Evolutionary conservation across 2,329 filamentous ascomycete genomes (phyloP), one percentile per base, ranked within the genome.

Genomic region (Herpotrichia juniperi): DNA sequence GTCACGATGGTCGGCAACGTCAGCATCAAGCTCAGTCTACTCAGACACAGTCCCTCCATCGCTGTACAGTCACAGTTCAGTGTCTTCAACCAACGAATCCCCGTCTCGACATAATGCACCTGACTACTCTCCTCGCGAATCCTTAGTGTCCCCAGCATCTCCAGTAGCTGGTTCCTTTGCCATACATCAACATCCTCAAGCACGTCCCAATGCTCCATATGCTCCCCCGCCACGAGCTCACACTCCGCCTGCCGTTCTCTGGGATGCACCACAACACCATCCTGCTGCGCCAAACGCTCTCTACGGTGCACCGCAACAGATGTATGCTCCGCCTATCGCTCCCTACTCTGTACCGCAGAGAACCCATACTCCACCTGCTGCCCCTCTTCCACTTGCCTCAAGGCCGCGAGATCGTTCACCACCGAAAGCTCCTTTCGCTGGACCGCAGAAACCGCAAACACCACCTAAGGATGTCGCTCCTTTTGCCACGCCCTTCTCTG

Each of bases 1-100:
- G 9, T 53, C 59, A 31, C 57, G 63, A 26, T 68, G 62, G 57
- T 72, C 69, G 8, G 53, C 42, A 1, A 53, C 63, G 54, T 71
- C 69, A 10, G 53, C 43, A 2, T 54, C 63, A 24, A 68, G 68
- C 43, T 70, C 69, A 7, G 48, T 53, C 11, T 62, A 59, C 26
- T 72, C 68, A 7, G 61, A 70, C 8, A 28, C 51, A 16, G 49
- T 53, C 1, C 53, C 59, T 12, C 58, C 57, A 10, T 69, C 67
- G 3, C 48, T 70, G 12, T 61, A 65, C 44, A 63, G 61, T 24
- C 52, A 66, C 44, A 60, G 60, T 44, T 69, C 68, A 0, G 60
- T 46, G 31, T 65, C 65, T n/a, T 40, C 37, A 2, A 69, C 68
- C 8, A 56, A 59, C 45, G 62, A 50, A 17, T 68, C 67, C 22